Evolutionary conservation across 1,284 basidiomycete genomes (phyloP).

Genomic region (Microstroma glucosiphilum): DNA sequence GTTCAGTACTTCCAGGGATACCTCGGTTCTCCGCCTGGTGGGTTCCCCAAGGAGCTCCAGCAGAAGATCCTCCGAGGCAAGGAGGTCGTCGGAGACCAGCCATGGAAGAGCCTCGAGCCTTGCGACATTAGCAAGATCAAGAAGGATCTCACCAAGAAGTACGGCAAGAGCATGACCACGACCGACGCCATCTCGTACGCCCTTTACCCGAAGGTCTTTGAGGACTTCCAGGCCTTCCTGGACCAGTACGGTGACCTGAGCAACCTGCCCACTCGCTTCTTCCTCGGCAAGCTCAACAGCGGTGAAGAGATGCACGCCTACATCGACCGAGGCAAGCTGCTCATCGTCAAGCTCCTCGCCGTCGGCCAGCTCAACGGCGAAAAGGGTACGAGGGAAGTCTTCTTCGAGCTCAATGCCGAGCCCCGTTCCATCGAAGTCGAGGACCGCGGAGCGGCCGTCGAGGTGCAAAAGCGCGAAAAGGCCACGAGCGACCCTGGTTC

Average conservation of each 20-base stretch:
- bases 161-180: constrained; percentile 79
- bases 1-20: constrained; percentile 64
- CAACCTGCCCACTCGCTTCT: constrained; percentile 84
- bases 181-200: constrained; percentile 86
- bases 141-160: constrained; percentile 82
- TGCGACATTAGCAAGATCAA: constrained; percentile 95
- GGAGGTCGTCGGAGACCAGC: constrained; percentile 84
- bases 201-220: constrained; percentile 95
- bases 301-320: constrained; percentile 94
- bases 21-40: constrained; percentile 69
- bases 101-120: constrained; percentile 77
- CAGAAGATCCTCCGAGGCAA: constrained; percentile 87
- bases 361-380: constrained; percentile 86
- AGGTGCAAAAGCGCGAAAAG: constrained; percentile 83
- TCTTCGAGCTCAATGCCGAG: constrained; percentile 68
- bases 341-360: constrained; percentile 93
- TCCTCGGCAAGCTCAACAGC: constrained; percentile 82
- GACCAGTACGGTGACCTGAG: constrained; percentile 87
- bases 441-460: constrained; percentile 91
- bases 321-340: constrained; percentile 89
- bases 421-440: constrained; percentile 61
- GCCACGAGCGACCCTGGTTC: constrained; percentile 87
- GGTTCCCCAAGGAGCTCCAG: constrained; percentile 95
- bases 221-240: constrained; percentile 90
- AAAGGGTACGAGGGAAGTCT: constrained; percentile 87